A percentile compares a stretch with the other conserved stretches of the same genome.
phyloP scores from a whole-genome alignment of 2,329 filamentous ascomycete species.

The Aspergillus fumigatus region DNA sequence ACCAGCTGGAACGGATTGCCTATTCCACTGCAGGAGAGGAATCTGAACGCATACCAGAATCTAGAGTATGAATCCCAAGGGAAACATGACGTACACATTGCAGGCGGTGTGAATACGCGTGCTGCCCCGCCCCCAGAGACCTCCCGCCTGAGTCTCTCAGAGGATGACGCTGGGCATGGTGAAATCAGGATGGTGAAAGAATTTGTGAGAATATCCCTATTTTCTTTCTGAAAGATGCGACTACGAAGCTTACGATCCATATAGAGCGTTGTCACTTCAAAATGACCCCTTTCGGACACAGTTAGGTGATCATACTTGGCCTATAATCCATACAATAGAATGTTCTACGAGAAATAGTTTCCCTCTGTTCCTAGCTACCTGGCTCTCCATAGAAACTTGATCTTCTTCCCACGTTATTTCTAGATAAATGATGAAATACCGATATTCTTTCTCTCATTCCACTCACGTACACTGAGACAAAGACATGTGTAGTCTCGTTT shows the following conservation, averaged over 20 bases:
- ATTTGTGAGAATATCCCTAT: conserved; percentile 7
- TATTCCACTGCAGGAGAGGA: background rate
- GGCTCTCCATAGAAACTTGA: too few relatives aligned
- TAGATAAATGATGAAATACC: too few relatives aligned
- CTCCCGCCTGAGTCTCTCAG: background rate
- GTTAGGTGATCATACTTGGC: too few relatives aligned
- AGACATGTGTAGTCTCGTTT: too few relatives aligned
- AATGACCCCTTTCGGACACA: background rate
- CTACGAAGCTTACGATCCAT: background rate
- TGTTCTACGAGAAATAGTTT: too few relatives aligned
- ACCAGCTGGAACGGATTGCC: conserved; percentile 5
- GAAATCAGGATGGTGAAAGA: conserved; percentile 14
- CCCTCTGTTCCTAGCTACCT: too few relatives aligned
- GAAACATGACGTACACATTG: conserved; percentile 2
- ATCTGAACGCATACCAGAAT: background rate
- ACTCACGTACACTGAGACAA: too few relatives aligned
- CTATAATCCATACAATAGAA: background rate
- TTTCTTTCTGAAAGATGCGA: background rate
- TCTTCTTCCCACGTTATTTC: background rate
- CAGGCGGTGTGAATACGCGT: background rate
- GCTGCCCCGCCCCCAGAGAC: background rate
- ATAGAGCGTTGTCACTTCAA: background rate
- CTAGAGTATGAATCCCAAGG: conserved; percentile 1
- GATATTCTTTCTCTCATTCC: too few relatives aligned
- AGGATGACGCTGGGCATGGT: background rate